A percentile compares a stretch with the other conserved stretches of the same genome.
Evolutionary conservation across 345 rosid species (phyloP).

Genomic region (Murraya paniculata): DNA sequence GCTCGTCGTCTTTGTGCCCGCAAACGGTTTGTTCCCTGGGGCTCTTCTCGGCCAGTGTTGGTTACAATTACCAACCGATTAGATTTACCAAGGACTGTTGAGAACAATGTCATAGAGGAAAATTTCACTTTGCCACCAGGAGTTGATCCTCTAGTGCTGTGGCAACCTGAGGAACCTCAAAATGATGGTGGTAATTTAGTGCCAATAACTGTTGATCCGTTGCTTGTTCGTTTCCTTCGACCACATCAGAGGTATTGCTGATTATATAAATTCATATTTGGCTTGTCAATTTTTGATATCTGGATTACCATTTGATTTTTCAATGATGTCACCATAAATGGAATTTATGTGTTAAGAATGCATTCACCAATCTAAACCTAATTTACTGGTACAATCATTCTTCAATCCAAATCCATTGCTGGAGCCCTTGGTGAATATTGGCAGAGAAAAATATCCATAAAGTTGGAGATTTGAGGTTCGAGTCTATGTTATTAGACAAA

Average conservation of each 20-base stretch:
- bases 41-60: conserved; percentile 63
- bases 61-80: conserved; percentile 41
- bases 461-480: neutral
- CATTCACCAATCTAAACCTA: neutral
- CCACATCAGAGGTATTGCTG: conserved; percentile 90
- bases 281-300: neutral
- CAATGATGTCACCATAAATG: neutral
- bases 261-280: conserved; percentile 9
- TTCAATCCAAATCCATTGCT: neutral
- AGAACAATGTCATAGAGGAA: conserved; percentile 50
- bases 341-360: neutral
- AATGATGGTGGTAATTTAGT: conserved; percentile 31
- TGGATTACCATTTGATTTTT: neutral
- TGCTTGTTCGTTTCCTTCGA: conserved; percentile 91
- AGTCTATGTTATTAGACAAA: neutral
- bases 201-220: conserved; percentile 70
- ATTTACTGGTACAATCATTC: neutral
- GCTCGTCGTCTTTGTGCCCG: conserved; percentile 86
- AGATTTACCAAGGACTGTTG: conserved; percentile 20
- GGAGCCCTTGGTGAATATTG: neutral
- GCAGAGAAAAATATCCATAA: neutral
- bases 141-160: conserved; percentile 73
- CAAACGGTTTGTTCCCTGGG: conserved; percentile 95
- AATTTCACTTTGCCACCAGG: conserved; percentile 71
- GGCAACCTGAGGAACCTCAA: conserved; percentile 71